phyloP scores from a whole-genome alignment of 306 rosid species.

The Canavalia gladiata region DNA sequence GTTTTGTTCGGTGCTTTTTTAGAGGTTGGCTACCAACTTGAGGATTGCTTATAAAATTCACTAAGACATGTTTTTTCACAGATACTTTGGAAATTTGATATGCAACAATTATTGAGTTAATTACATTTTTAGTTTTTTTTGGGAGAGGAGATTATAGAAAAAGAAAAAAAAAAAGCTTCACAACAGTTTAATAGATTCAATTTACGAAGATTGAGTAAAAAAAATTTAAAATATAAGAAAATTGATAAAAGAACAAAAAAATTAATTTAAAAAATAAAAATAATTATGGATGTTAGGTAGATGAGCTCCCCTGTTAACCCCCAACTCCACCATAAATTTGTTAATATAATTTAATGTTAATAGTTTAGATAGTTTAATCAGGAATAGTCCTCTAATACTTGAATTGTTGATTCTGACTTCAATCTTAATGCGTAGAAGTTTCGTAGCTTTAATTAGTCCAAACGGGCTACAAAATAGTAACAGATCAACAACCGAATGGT shows the following conservation, averaged over 20 bases:
- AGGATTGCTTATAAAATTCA: background rate
- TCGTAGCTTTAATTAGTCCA: conserved; percentile 10
- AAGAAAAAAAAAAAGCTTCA: too few relatives aligned
- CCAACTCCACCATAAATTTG: background rate
- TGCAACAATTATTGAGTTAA: background rate
- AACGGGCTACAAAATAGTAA: background rate
- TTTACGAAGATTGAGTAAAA: too few relatives aligned
- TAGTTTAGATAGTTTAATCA: background rate
- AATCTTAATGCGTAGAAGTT: conserved; percentile 19
- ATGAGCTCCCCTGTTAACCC: too few relatives aligned
- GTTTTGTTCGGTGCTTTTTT: background rate
- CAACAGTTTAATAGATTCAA: too few relatives aligned
- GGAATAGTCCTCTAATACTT: conserved; percentile 24
- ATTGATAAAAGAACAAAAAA: too few relatives aligned
- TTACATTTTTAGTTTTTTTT: too few relatives aligned
- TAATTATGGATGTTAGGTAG: too few relatives aligned
- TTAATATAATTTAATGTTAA: background rate
- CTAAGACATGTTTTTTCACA: background rate
- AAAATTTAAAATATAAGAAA: too few relatives aligned
- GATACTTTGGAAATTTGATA: background rate
- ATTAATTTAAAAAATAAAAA: too few relatives aligned
- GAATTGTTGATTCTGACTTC: conserved; percentile 33
- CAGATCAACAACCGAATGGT: conserved; percentile 12
- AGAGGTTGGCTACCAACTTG: background rate
- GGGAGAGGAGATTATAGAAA: too few relatives aligned